These are phyloP conservation scores for Geoglossum cookeanum DNA, from an alignment of 2,329 filamentous ascomycete species.

Conservation along the genomic window DNA sequence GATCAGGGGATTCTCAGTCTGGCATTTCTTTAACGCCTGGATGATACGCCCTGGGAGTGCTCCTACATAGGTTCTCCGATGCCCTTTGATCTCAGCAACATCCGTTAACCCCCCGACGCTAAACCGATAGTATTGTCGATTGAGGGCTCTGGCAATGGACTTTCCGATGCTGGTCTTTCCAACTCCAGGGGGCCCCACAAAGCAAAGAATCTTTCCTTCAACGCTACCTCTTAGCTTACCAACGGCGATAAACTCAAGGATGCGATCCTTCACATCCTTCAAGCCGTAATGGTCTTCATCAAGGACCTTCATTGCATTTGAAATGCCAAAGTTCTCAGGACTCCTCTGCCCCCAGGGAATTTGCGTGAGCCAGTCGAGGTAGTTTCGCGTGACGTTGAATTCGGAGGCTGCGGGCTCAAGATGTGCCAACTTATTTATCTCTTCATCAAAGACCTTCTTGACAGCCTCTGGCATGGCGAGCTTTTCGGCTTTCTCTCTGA, in stretches of 20 bases:
- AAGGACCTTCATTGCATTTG: constrained; percentile 73
- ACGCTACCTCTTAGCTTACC: constrained; percentile 93
- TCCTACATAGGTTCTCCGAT: constrained; percentile 88
- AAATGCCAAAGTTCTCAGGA: constrained; percentile 89
- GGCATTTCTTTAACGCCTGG: constrained; percentile 95
- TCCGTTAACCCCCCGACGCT: constrained; percentile 93
- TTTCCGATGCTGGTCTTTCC: constrained; percentile 99
- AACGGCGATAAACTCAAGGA: constrained; percentile 94
- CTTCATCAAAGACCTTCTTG: constrained; percentile 94
- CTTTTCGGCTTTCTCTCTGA: constrained; percentile 85
- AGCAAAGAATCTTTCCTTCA: constrained; percentile 94
- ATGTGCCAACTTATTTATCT: constrained; percentile 90
- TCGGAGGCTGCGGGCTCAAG: constrained; percentile 91
- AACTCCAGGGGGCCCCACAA: constrained; percentile 91
- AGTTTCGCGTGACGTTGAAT: constrained; percentile 96
- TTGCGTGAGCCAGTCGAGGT: constrained; percentile 95
- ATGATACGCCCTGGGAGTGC: constrained; percentile 92
- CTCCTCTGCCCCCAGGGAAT: constrained; percentile 94
- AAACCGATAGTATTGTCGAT: constrained; percentile 95
- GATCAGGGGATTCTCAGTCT: constrained; percentile 93
- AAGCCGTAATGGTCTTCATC: constrained; percentile 94
- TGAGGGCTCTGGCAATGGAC: constrained; percentile 84
- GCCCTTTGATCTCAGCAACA: constrained; percentile 96
- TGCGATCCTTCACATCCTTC: constrained; percentile 96
- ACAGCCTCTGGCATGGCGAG: constrained; percentile 94